Conservation (phyloP, 805 yeast genomes). For the Maudiozyma turicensis region DNA sequence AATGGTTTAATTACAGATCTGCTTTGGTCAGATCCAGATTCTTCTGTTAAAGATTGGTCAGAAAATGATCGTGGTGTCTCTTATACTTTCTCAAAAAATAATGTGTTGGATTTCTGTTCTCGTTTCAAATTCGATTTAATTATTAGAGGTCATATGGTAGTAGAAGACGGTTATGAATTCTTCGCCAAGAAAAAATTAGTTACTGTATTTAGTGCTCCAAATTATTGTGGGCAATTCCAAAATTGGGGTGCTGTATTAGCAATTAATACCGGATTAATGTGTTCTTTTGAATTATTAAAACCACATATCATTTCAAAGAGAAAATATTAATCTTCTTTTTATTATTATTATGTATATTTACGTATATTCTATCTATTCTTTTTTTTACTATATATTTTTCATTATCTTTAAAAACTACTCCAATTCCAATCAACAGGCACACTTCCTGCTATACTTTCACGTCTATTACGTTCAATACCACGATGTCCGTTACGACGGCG, state of each 20-base stretch:
- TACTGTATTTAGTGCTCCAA: slow-evolving; percentile 74
- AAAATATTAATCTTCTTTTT: background rate
- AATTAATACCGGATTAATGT: slow-evolving; percentile 55
- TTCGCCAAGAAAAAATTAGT: slow-evolving; percentile 65
- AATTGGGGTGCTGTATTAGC: slow-evolving; percentile 76
- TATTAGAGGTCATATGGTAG: slow-evolving; percentile 83
- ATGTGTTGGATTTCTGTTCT: slow-evolving; percentile 56
- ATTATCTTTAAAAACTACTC: slow-evolving; percentile 49
- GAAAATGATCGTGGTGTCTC: slow-evolving; percentile 78
- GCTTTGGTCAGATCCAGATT: slow-evolving; percentile 76
- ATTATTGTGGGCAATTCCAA: slow-evolving; percentile 73
- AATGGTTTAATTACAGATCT: slow-evolving; percentile 67
- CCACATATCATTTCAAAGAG: slow-evolving; percentile 32
- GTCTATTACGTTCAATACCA: slow-evolving; percentile 4
- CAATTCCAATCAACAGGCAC: slow-evolving; percentile 76
- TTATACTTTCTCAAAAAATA: slow-evolving; percentile 61
- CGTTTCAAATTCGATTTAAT: slow-evolving; percentile 63
- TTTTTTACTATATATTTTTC: background rate
- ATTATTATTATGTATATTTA: background rate
- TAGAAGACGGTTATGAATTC: slow-evolving; percentile 81
- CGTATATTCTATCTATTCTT: background rate
- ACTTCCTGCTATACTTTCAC: slow-evolving; percentile 32
- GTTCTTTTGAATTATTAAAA: slow-evolving; percentile 62
- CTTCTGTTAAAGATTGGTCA: slow-evolving; percentile 49
- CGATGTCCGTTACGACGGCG: background rate